Base-by-base conservation (phyloP, 2,329 filamentous ascomycete genomes). In the Fusarium metavorans region DNA sequence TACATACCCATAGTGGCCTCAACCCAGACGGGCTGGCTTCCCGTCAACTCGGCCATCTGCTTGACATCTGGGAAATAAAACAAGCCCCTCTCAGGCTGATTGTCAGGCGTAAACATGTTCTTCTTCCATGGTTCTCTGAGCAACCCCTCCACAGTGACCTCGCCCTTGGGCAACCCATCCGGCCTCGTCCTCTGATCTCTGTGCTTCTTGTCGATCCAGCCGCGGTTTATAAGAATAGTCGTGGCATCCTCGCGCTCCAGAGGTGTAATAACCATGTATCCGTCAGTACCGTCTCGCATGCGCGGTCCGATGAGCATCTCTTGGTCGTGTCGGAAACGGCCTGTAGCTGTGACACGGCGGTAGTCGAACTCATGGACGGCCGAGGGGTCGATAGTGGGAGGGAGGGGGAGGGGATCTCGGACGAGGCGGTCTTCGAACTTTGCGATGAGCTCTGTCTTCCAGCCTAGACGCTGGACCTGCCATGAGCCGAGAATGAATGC, bases 281-380 rank as follows among this genome's bases (percentile, higher is more conserved):
- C 97, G 80, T 98, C 93, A 80, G 96, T 90, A 14, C 96, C 96
- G 72, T 99, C 96, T 72, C 92, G 89, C 86, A 98, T 91, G 57
- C 97, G 91, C 67, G 97, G 97, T 1, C 97, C 97, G 69, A 99
- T 92, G 62, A 99, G 88, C 95, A 99, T 99, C 86, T 99, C 97
- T 82, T 94, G 91, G 81, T 98, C 95, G 83, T 99, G 97, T 43
- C 93, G 87, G 76, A 95, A 92, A 66, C 83, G 86, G 11, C 97
- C 97, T 0, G 87, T 90, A 13, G 95, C 93, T 72, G 90, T 89
- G 59, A 99, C 94, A 66, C 94, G 90, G 70, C 97, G 90, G 85
- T 96, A 98, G 83, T 99, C 96, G 82, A 99, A 99, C 41, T 97
- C 95, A 75, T 91, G 86, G 76, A 98, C 89, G 11, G 93, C 95